phyloP scores from a whole-genome alignment of 345 rosid genomes.

The Physaria fendleri region DNA sequence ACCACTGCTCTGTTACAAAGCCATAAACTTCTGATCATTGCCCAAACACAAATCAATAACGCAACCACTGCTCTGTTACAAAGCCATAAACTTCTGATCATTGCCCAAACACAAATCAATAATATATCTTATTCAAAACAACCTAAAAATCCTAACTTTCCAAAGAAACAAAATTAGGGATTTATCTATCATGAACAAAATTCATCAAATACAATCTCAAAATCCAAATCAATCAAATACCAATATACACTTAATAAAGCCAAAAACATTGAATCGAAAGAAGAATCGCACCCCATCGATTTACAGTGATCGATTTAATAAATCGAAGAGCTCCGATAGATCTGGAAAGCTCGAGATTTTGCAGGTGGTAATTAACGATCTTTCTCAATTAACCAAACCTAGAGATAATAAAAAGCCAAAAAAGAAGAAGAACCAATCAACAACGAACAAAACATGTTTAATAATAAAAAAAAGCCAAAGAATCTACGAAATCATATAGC shows the following conservation, averaged over 20 bases:
- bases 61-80: conserved; percentile 91
- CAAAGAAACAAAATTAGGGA: conserved; percentile 16
- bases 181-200: conserved; percentile 2
- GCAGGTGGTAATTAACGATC: conserved; percentile 1
- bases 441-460: not conserved
- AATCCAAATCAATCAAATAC: conserved; percentile 16
- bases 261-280: conserved; percentile 18
- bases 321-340: conserved; percentile 33
- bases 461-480: not conserved
- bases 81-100: conserved; percentile 36
- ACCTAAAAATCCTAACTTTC: not conserved
- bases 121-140: too few relatives aligned
- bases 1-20: conserved; percentile 89
- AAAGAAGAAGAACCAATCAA: conserved; percentile 13
- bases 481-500: conserved; percentile 10
- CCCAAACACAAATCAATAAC: conserved; percentile 25
- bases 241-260: not conserved
- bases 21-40: conserved; percentile 27
- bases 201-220: conserved; percentile 9
- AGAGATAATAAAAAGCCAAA: conserved; percentile 8
- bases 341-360: conserved; percentile 32
- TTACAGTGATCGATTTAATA: conserved; percentile 21
- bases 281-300: conserved; percentile 71
- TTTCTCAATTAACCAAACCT: conserved; percentile 18
- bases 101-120: conserved; percentile 14